A percentile compares a stretch with the other conserved stretches of the same genome.
These are phyloP conservation scores for Aegilops tauschii DNA, from an alignment of 176 grass and related monocot species.

Conservation along the genomic window DNA sequence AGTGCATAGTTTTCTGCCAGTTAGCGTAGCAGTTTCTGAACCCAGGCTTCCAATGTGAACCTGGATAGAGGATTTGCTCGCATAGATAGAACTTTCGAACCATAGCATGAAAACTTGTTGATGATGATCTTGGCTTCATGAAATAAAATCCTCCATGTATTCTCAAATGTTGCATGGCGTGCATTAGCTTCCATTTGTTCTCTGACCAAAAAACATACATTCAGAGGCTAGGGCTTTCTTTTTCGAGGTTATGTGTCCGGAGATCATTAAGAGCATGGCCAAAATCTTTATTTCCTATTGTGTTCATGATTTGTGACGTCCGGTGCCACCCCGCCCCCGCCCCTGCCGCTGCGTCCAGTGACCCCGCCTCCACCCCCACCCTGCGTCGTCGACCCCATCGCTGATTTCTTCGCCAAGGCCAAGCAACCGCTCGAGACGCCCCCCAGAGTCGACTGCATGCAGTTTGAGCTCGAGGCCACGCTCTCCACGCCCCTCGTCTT, in stretches of 20 bases:
- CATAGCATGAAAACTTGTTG: background rate
- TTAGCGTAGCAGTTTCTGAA: conserved; percentile 14
- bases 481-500: too few relatives aligned
- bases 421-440: too few relatives aligned
- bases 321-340: too few relatives aligned
- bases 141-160: background rate
- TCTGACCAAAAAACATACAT: background rate
- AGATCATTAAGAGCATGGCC: background rate
- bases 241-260: background rate
- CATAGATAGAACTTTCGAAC: conserved; percentile 5
- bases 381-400: too few relatives aligned
- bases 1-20: background rate
- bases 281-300: background rate
- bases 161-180: background rate
- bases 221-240: background rate
- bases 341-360: too few relatives aligned
- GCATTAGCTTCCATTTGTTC: background rate
- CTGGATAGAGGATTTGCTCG: conserved; percentile 11
- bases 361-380: too few relatives aligned
- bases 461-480: too few relatives aligned
- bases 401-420: too few relatives aligned
- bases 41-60: background rate
- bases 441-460: too few relatives aligned
- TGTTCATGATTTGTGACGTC: background rate
- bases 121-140: conserved; percentile 10